Percentiles rank a stretch among this genome's conserved stretches.
These are phyloP conservation scores for Lizonia empirigonia DNA, from an alignment of 2,329 filamentous ascomycete genomes.

Conservation along the genomic window DNA sequence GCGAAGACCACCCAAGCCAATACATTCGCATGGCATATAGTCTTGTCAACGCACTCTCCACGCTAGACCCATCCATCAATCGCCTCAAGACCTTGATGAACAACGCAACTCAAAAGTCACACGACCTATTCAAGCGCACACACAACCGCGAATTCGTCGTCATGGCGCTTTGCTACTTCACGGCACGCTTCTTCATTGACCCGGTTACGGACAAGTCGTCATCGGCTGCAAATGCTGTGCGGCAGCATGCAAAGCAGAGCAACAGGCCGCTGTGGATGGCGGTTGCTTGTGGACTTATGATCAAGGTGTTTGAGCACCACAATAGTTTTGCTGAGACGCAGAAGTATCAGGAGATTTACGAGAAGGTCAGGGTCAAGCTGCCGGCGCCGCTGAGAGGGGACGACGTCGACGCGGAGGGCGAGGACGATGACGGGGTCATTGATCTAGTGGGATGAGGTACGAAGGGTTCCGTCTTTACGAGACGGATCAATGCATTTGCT, in stretches of 20 bases:
- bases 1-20: slow-evolving; percentile 70
- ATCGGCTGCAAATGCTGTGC: slow-evolving; percentile 51
- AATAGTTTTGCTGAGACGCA: slow-evolving; percentile 36
- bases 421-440: slow-evolving; percentile 24
- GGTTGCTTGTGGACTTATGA: slow-evolving; percentile 39
- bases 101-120: slow-evolving; percentile 56
- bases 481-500: slow-evolving; percentile 1
- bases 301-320: slow-evolving; percentile 37
- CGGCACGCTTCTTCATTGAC: slow-evolving; percentile 78
- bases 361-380: slow-evolving; percentile 30
- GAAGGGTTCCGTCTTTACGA: neutral
- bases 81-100: slow-evolving; percentile 80
- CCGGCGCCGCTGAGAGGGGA: slow-evolving; percentile 31
- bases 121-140: slow-evolving; percentile 70
- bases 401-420: slow-evolving; percentile 31
- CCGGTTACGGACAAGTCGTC: slow-evolving; percentile 70
- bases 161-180: slow-evolving; percentile 85
- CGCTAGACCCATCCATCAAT: slow-evolving; percentile 69
- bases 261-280: slow-evolving; percentile 38
- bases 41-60: slow-evolving; percentile 70
- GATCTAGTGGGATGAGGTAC: neutral
- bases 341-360: slow-evolving; percentile 26
- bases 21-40: slow-evolving; percentile 80
- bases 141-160: slow-evolving; percentile 80
- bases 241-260: slow-evolving; percentile 32